Evolutionary conservation across 495 filamentous ascomycete genomes (phyloP).

Genomic region (Penicillium canescens): DNA sequence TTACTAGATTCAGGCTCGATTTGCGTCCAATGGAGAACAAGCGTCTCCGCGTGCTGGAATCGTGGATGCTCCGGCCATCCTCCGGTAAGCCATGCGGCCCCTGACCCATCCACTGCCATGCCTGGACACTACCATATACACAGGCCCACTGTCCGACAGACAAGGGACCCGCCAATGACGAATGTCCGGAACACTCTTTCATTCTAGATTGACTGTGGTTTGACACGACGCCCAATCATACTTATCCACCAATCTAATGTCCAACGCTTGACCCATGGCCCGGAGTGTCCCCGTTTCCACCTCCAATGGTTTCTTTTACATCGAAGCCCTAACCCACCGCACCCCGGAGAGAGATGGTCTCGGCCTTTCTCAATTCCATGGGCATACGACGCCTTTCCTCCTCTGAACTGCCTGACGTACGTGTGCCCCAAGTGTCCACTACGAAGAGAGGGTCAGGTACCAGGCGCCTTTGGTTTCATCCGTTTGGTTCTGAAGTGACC

Average conservation of each 20-base stretch:
- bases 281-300: not conserved
- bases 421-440: conserved; percentile 6
- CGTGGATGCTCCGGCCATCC: not conserved
- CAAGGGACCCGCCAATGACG: conserved; percentile 1
- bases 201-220: not conserved
- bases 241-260: not conserved
- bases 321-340: conserved; percentile 5
- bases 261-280: not conserved
- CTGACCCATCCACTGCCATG: not conserved
- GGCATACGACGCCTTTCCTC: conserved; percentile 4
- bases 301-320: not conserved
- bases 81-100: conserved; percentile 2
- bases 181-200: not conserved
- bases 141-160: not conserved
- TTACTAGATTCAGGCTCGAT: not conserved
- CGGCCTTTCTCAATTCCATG: conserved; percentile 19
- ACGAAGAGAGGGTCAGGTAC: conserved; percentile 20
- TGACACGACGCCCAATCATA: conserved; percentile 1
- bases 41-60: not conserved
- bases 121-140: not conserved
- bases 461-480: conserved; percentile 17
- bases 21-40: not conserved
- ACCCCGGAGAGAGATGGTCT: conserved; percentile 9
- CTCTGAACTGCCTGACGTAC: conserved; percentile 12
- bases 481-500: not conserved